Evolutionary conservation across 768 basidiomycete species (phyloP), one percentile per base, ranked within the genome.

Genomic region (Neoboletus magnificus): DNA sequence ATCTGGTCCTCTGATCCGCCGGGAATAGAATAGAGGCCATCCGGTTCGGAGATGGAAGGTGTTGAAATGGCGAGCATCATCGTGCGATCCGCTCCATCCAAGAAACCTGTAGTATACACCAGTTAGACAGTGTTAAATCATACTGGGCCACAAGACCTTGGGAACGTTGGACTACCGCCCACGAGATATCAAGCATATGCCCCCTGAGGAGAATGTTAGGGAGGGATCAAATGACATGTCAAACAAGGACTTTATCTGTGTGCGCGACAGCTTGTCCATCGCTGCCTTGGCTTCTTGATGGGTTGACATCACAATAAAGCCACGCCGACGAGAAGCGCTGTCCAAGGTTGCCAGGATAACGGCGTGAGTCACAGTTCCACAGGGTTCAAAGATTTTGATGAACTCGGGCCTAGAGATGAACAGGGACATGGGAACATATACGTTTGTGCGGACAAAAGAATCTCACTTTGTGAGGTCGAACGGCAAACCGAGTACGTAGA

Each of bases 141-240:
- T 35, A 32, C 12, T 23, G 30, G 4, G 8, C 6, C 3, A 59
- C 35, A 54, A 20, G 33, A 87, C 89, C 89, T 78, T 87, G 84
- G 58, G 89, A 92, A 43, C 89, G 87, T 61, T 92, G 89, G 36
- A 92, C 89, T 23, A 92, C 89, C 18, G 89, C 90, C 89, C 89
- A 92, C 7, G 89, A 91, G 49, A 92, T 81, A 66, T 92, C 89
- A 44, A 92, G 81, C 20, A 79, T 77, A 63, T 91, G 85, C 8
- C 89, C 87, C 65, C 87, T 91, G 39, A 33, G 47, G 37, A 40
- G 48, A 45, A 35, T 42, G 39, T 58, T 52, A 53, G 59, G 33
- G 15, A 59, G 15, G 4, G 15, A n/a, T 40, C 7, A 30, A 18
- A 44, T 20, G 27, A 8, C 9, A 27, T n/a, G 11, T 8, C 39